Evolutionary conservation across 2,329 filamentous ascomycete genomes (phyloP).

Genomic region (Rosellinia necatrix): DNA sequence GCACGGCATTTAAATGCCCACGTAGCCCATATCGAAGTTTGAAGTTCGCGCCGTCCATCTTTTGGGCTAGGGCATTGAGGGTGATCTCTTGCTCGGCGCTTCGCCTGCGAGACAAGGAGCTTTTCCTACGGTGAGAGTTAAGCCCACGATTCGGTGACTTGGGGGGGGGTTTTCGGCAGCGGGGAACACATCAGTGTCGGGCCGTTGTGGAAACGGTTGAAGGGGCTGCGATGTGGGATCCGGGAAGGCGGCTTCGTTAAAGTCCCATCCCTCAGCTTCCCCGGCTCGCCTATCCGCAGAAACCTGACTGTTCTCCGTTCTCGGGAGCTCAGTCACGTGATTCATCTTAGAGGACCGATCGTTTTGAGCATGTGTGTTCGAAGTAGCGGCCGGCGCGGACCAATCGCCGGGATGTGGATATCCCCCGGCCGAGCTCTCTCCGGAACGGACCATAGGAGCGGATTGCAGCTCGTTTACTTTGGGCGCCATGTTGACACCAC

Average conservation of each 20-base stretch:
- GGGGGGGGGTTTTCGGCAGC: constrained; percentile 75
- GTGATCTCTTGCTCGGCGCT: constrained; percentile 70
- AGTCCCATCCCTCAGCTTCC: constrained; percentile 86
- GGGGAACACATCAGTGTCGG: constrained; percentile 88
- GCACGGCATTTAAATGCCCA: constrained; percentile 91
- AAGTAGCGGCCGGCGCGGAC: constrained; percentile 33
- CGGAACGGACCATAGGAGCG: constrained; percentile 58
- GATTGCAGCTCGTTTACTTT: constrained; percentile 49
- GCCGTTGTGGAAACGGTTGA: constrained; percentile 63
- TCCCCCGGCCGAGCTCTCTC: constrained; percentile 51
- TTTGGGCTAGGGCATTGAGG: constrained; percentile 55
- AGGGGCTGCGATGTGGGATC: constrained; percentile 55
- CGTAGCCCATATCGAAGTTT: constrained; percentile 91
- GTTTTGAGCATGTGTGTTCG: constrained; percentile 33
- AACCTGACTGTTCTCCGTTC: constrained; percentile 48
- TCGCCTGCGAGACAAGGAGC: constrained; percentile 73
- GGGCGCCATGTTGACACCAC: constrained; percentile 37
- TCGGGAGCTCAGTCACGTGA: constrained; percentile 48
- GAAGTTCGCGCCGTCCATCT: constrained; percentile 76
- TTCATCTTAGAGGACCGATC: constrained; percentile 39
- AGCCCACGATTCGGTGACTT: constrained; percentile 78
- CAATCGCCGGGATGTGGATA: constrained; percentile 43
- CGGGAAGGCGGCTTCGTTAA: constrained; percentile 75
- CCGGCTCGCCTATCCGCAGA: constrained; percentile 52
- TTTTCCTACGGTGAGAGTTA: constrained; percentile 76